These are phyloP conservation scores for Diaporthe vaccinii DNA, from an alignment of 2,329 filamentous ascomycete species.

Conservation along the genomic window DNA sequence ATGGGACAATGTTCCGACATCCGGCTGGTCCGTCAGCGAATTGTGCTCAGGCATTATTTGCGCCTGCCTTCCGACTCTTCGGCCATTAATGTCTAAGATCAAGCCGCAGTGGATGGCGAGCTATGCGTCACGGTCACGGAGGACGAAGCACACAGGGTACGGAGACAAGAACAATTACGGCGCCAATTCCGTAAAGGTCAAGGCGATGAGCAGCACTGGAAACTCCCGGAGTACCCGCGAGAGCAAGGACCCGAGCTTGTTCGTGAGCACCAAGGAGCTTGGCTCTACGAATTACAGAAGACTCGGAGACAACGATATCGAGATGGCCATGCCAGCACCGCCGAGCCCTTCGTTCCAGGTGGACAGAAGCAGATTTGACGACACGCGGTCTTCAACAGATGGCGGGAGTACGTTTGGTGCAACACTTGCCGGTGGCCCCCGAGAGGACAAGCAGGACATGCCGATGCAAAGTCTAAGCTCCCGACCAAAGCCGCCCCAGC, in stretches of 20 bases:
- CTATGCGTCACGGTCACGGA: conserved; percentile 14
- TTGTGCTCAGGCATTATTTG: conserved; percentile 53
- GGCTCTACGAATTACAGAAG: conserved; percentile 28
- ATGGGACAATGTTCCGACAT: conserved; percentile 54
- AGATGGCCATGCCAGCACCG: conserved; percentile 20
- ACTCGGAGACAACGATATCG: conserved; percentile 35
- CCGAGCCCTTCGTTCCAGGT: conserved; percentile 5
- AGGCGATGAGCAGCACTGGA: conserved; percentile 5
- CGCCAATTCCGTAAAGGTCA: neutral
- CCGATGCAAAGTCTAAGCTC: conserved; percentile 25
- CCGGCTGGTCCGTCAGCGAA: conserved; percentile 54
- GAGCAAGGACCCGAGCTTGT: conserved; percentile 21
- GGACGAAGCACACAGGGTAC: neutral
- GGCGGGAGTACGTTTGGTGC: neutral
- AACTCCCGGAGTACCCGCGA: conserved; percentile 3
- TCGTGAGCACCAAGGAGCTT: conserved; percentile 12
- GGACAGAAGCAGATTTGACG: conserved; percentile 1
- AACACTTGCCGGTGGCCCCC: neutral
- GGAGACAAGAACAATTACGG: conserved; percentile 12
- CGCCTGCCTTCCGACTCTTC: conserved; percentile 53
- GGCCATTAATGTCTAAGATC: conserved; percentile 46
- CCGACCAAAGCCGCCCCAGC: neutral
- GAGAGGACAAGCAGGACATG: neutral
- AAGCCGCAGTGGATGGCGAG: conserved; percentile 41
- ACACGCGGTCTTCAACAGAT: conserved; percentile 4